Conservation (phyloP, 1,284 basidiomycete species). For the Sporisorium scitamineum region DNA sequence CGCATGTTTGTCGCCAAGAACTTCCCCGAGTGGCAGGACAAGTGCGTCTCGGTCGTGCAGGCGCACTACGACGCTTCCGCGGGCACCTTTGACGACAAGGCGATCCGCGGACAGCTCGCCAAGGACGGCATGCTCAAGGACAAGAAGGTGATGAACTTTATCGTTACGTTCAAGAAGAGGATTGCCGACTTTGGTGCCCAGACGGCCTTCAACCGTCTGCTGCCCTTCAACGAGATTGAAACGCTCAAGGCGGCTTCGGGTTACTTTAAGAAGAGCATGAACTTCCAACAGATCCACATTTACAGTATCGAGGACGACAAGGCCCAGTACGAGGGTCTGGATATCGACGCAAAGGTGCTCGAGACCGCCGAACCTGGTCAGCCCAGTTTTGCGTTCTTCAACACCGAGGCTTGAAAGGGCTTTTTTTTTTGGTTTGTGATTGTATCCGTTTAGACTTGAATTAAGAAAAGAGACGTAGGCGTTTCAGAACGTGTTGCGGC, state of each 20-base stretch:
- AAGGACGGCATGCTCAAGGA: constrained; percentile 90
- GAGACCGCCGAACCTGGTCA: constrained; percentile 86
- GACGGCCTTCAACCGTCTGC: constrained; percentile 84
- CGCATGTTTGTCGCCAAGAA: constrained; percentile 87
- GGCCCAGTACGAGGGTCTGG: constrained; percentile 72
- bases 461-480: neutral
- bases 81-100: constrained; percentile 84
- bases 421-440: neutral
- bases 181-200: constrained; percentile 82
- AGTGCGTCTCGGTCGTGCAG: constrained; percentile 81
- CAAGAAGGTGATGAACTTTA: constrained; percentile 95
- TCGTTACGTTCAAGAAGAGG: constrained; percentile 92
- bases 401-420: constrained; percentile 18
- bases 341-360: constrained; percentile 78
- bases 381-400: constrained; percentile 40
- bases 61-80: constrained; percentile 76
- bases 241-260: constrained; percentile 73
- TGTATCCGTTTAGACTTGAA: neutral
- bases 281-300: constrained; percentile 79
- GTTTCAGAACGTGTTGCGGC: neutral
- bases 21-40: constrained; percentile 95
- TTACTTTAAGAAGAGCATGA: constrained; percentile 87
- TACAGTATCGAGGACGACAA: constrained; percentile 79
- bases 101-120: constrained; percentile 79
- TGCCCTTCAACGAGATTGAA: constrained; percentile 87